These are phyloP conservation scores for Yarrowia porcina DNA, from an alignment of 805 yeast species.

Conservation along the genomic window DNA sequence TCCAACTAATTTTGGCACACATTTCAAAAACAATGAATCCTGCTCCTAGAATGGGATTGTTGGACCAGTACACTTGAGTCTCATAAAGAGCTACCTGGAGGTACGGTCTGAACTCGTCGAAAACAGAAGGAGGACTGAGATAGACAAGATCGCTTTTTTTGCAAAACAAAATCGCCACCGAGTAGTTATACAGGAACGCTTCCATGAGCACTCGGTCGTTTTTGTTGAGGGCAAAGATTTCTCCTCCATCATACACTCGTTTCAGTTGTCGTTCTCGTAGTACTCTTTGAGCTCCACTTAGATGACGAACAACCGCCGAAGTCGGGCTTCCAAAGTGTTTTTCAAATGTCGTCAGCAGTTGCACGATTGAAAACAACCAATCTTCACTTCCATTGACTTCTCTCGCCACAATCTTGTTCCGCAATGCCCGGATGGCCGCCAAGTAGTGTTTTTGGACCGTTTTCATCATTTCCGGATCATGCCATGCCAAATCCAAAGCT, in stretches of 20 bases:
- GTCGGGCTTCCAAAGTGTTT: slow-evolving; percentile 9
- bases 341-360: slow-evolving; percentile 5
- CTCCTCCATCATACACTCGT: slow-evolving; percentile 9
- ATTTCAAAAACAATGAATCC: slow-evolving; percentile 16
- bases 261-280: slow-evolving; percentile 3
- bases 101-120: slow-evolving; percentile 15
- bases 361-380: slow-evolving; percentile 14
- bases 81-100: slow-evolving; percentile 13
- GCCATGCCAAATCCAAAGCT: slow-evolving; percentile 11
- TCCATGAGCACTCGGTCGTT: slow-evolving; percentile 13
- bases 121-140: neutral
- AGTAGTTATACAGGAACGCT: slow-evolving; percentile 20
- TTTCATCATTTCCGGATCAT: slow-evolving; percentile 11
- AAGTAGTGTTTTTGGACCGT: slow-evolving; percentile 10
- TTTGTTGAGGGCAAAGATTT: slow-evolving; percentile 22
- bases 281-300: slow-evolving; percentile 7
- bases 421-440: neutral
- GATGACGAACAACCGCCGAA: neutral
- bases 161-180: slow-evolving; percentile 18
- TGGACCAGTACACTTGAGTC: slow-evolving; percentile 3
- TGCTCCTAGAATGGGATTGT: slow-evolving; percentile 14
- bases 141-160: neutral
- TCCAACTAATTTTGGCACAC: slow-evolving; percentile 14
- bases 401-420: neutral
- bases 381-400: slow-evolving; percentile 8